A percentile compares a stretch with the other conserved stretches of the same genome.
phyloP scores from a whole-genome alignment of 306 rosid genomes.

The Aeschynomene evenia region DNA sequence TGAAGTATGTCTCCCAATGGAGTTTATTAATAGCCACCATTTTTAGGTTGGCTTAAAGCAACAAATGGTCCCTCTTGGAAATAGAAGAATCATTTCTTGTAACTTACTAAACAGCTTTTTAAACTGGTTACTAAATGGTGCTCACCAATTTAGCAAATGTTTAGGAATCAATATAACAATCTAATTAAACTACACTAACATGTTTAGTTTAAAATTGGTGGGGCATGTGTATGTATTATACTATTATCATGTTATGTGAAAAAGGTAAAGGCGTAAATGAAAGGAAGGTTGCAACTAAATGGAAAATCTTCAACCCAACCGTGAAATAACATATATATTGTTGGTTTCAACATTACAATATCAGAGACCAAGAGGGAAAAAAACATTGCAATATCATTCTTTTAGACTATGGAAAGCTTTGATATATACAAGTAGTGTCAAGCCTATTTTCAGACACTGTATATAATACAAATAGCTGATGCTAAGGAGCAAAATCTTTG shows the following conservation, averaged over 20 bases:
- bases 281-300: not conserved
- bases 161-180: not conserved
- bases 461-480: not conserved
- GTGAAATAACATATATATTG: not conserved
- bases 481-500: not conserved
- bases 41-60: not conserved
- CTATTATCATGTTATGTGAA: not conserved
- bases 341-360: constrained; percentile 10
- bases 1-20: not conserved
- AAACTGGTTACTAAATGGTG: not conserved
- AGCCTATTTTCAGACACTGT: not conserved
- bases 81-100: not conserved
- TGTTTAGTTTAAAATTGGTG: not conserved
- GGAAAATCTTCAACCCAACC: constrained; percentile 15
- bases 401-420: constrained; percentile 8
- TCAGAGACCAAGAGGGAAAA: not conserved
- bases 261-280: not conserved
- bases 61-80: not conserved
- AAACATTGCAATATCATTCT: not conserved
- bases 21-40: not conserved
- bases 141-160: not conserved
- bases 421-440: constrained; percentile 25
- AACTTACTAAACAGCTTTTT: not conserved
- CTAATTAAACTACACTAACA: not conserved
- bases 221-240: not conserved